Evolutionary conservation across 495 filamentous ascomycete species (phyloP), one percentile per base, ranked within the genome.

Genomic region (Aspergillus leporis): DNA sequence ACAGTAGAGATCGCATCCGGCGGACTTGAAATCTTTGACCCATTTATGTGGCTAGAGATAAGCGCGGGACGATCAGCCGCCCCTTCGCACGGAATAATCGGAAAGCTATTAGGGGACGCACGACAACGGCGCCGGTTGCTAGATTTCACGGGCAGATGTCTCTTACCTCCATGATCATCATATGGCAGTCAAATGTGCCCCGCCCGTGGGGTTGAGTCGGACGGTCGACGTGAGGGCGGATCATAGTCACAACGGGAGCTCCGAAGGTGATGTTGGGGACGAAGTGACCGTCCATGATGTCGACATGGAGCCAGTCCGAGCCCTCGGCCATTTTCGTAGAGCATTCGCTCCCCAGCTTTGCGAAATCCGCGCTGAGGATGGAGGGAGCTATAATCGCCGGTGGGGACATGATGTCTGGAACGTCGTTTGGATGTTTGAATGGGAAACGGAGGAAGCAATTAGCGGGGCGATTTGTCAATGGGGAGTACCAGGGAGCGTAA

Each of bases 191-290:
- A 66, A 98, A 98, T 28, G 94, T 97, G 23, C 94, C 94, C 66
- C 85, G 88, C 4, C 88, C 90, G 62, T 85, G 73, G 36, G 78
- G 74, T 58, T 74, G 61, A 43, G 65, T 70, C 3, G 83, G 88
- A 23, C 82, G 78, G 45, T 87, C 85, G 55, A 98, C 92, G 66
- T 95, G 87, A 40, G 83, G 81, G 38, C 94, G 88, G 56, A 98
- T 94, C 77, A 92, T 95, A 55, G 89, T 92, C 9, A 98, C 94
- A 21, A 98, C 92, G 7, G 94, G 94, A 16, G 89, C 87, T 45
- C 94, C 94, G 71, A 97, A 96, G 51, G 94, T 98, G 71, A 98
- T 92, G 76, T 98, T 98, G 4, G 94, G 94, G 9, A 98, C 94
- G 69, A 98, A 98, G 74, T 98, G 94, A 56, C 95, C 89, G 71